These are phyloP conservation scores for Tetracentron sinense DNA, from an alignment of 164 flowering plant genomes.

Conservation along the genomic window DNA sequence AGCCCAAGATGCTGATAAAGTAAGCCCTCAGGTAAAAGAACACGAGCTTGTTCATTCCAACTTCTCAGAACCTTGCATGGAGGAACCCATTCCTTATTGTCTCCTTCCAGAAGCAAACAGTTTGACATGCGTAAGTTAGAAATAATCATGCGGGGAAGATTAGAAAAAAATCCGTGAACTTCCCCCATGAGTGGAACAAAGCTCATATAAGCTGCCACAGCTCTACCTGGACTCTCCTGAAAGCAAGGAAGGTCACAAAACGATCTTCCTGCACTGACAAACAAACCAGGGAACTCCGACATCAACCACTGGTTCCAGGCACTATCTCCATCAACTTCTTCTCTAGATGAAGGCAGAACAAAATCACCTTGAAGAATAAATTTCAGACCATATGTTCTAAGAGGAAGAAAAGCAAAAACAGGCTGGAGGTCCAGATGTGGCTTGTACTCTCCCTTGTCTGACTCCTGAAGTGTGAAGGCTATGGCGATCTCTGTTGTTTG, in stretches of 20 bases:
- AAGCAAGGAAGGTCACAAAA: slow-evolving; percentile 81
- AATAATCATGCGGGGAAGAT: slow-evolving; percentile 80
- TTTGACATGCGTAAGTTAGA: slow-evolving; percentile 63
- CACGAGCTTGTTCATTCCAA: slow-evolving; percentile 65
- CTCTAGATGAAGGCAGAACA: slow-evolving; percentile 92
- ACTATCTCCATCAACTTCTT: slow-evolving; percentile 90
- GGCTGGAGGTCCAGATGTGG: slow-evolving; percentile 70
- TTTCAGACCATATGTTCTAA: slow-evolving; percentile 88
- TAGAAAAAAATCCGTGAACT: slow-evolving; percentile 91
- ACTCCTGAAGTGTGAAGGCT: slow-evolving; percentile 74
- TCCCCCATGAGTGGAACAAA: slow-evolving; percentile 95
- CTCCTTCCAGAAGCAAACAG: slow-evolving; percentile 83
- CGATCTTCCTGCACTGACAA: slow-evolving; percentile 64
- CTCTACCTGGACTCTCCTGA: slow-evolving; percentile 57
- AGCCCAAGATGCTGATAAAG: slow-evolving; percentile 78
- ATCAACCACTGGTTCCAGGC: slow-evolving; percentile 97
- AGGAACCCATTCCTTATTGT: slow-evolving; percentile 61
- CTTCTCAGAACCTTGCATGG: slow-evolving; percentile 82
- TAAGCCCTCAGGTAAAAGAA: slow-evolving; percentile 56
- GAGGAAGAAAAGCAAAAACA: slow-evolving; percentile 93
- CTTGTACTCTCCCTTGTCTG: slow-evolving; percentile 40
- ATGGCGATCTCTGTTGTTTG: slow-evolving; percentile 79
- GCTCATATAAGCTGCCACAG: slow-evolving; percentile 76
- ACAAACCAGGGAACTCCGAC: slow-evolving; percentile 77
- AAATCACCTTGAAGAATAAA: slow-evolving; percentile 97